A percentile compares a stretch with the other conserved stretches of the same genome.
phyloP scores from a whole-genome alignment of 1,284 basidiomycete species.

The Porogramme epimiltina region DNA sequence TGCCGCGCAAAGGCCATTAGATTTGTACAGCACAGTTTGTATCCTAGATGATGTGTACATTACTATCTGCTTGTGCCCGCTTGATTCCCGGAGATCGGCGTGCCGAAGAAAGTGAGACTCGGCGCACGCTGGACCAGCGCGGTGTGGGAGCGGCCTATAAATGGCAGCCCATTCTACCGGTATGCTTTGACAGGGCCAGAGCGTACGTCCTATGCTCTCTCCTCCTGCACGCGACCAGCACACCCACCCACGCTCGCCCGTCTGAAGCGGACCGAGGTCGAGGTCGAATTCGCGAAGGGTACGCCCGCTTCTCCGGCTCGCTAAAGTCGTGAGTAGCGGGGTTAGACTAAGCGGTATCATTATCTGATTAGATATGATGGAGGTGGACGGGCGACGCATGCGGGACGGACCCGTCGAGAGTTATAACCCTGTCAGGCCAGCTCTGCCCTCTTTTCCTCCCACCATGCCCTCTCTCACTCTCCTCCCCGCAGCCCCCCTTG shows the following conservation, averaged over 20 bases:
- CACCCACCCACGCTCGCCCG: no score
- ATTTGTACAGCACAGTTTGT: not conserved
- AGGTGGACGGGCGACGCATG: not conserved
- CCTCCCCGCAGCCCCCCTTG: not conserved
- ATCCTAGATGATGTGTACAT: not conserved
- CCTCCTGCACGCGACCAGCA: no score
- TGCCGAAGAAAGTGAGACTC: no score
- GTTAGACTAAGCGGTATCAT: constrained; percentile 2
- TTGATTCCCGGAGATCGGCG: not conserved
- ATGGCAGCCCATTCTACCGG: no score
- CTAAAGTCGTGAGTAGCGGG: not conserved
- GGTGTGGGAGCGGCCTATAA: no score
- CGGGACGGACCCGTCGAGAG: not conserved
- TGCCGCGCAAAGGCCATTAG: not conserved
- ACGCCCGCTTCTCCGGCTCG: not conserved
- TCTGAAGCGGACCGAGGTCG: no score
- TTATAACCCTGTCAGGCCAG: not conserved
- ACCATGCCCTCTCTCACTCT: constrained; percentile 2
- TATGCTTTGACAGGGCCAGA: no score
- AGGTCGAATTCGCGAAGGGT: not conserved
- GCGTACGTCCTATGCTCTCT: no score
- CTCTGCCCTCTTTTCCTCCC: not conserved
- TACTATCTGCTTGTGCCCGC: not conserved
- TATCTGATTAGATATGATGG: constrained; percentile 21
- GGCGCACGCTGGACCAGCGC: no score